These are phyloP conservation scores for Ciborinia camelliae DNA, from an alignment of 2,329 filamentous ascomycete genomes.

Conservation along the genomic window DNA sequence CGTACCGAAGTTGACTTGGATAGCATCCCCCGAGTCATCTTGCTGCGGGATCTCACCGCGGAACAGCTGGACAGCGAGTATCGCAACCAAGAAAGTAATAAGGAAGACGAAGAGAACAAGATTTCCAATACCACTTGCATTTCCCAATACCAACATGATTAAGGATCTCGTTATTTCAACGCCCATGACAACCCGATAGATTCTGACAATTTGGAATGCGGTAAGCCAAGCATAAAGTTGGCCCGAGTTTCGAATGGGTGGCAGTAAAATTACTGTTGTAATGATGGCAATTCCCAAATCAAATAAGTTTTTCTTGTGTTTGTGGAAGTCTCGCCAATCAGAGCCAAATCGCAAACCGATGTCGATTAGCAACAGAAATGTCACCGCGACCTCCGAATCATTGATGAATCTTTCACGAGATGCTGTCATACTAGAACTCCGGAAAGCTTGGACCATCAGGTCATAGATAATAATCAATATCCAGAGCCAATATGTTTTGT, in stretches of 20 bases:
- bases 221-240: slow-evolving; percentile 82
- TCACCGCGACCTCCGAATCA: slow-evolving; percentile 70
- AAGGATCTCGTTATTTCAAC: slow-evolving; percentile 83
- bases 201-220: slow-evolving; percentile 86
- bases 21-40: slow-evolving; percentile 59
- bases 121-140: slow-evolving; percentile 87
- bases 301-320: slow-evolving; percentile 69
- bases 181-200: slow-evolving; percentile 87
- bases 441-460: slow-evolving; percentile 73
- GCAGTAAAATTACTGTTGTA: slow-evolving; percentile 82
- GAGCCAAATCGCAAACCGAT: slow-evolving; percentile 74
- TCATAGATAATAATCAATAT: slow-evolving; percentile 75
- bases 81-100: slow-evolving; percentile 88
- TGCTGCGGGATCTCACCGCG: slow-evolving; percentile 72
- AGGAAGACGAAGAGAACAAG: slow-evolving; percentile 95
- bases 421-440: slow-evolving; percentile 71
- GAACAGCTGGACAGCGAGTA: slow-evolving; percentile 91
- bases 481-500: slow-evolving; percentile 75
- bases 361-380: slow-evolving; percentile 73
- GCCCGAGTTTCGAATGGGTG: slow-evolving; percentile 69
- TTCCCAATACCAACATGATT: slow-evolving; percentile 84
- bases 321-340: slow-evolving; percentile 79
- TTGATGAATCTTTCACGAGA: slow-evolving; percentile 63
- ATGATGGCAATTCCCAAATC: slow-evolving; percentile 77
- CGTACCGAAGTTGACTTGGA: slow-evolving; percentile 75